Evolutionary conservation across 108 stramenopile species (phyloP), one percentile per base, ranked within the genome.

Genomic region (Nannochloropsis gaditana): DNA sequence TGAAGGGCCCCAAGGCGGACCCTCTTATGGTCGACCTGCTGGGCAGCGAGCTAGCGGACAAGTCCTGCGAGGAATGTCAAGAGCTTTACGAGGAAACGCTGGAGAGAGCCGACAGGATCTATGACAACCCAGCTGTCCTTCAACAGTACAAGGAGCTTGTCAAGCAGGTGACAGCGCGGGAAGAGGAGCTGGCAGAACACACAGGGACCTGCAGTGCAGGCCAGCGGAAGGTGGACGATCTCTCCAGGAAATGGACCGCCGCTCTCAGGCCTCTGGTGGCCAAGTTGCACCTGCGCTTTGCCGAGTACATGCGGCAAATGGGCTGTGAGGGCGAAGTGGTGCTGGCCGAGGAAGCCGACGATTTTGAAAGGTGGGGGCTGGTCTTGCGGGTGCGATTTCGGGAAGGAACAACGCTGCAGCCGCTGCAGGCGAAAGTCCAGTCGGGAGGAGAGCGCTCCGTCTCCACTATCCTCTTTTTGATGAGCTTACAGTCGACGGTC

Each of bases 401-500:
- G 4, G 91, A 94, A 42, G 90, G 89, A 17, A 79, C 45, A 47
- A 83, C 43, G 43, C 85, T 94, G 9, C 92, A 93, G 86, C 90
- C 91, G 41, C 92, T 99, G 9, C 93, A 93, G 21, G 94, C 93
- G 2, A 93, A 93, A 17, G 91, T 94, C 42, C 97, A 99, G 82
- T 96, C 96, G 31, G 98, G 98, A 15, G 98, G 97, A 50, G 97
- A 98, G 89, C 93, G 96, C 15, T 94, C 95, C 21, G 95, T 98
- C 4, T 92, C 93, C 43, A 99, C 97, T 17, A 96, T 99, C 83
- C 93, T 97, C 95, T 99, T 93, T 85, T 90, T 99, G 43, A 97
- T 99, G 96, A 97, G 97, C n/a, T 92, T 99, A 43, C 88, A 89
- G 87, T 83, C 82, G 82, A 45, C 41, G 43, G 42, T 96, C 92